Base-by-base conservation (phyloP, 2,329 filamentous ascomycete genomes). In the Blumeriella jaapii region DNA sequence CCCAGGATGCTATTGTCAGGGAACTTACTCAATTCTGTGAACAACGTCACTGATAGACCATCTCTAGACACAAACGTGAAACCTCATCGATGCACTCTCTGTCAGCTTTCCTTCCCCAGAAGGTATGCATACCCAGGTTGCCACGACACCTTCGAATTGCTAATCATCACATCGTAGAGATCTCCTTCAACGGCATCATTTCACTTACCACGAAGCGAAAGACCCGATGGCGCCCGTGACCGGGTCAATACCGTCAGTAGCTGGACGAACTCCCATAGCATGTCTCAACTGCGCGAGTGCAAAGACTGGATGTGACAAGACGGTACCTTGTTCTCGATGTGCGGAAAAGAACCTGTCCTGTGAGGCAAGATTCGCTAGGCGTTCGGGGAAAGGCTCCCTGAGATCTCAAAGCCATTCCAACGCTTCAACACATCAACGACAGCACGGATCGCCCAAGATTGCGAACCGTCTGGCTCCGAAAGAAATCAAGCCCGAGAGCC, bases 1-100 rank as follows among this genome's bases (percentile, higher is more conserved):
- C 11, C 7, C 25, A n/a, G n/a, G n/a, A n/a, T n/a, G n/a, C n/a
- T 12, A 7, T 15, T n/a, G 4, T 19, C 16, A 4, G n/a, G n/a
- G n/a, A n/a, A n/a, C n/a, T n/a, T n/a, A n/a, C n/a, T n/a, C n/a
- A n/a, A n/a, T n/a, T n/a, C n/a, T n/a, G n/a, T n/a, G n/a, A n/a
- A n/a, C n/a, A n/a, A n/a, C n/a, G 14, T 27, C 12, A 29, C 32
- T 34, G 5, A 34, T 10, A 29, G 6, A 7, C 10, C 26, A 27
- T 27, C 9, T 22, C 22, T 39, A 71, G 68, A 71, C 40, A 71
- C 68, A 39, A 67, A 70, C 46, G 65, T 71, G 26, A 71, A 71
- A 49, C 67, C 67, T 8, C 61, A 69, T 45, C 59, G 62, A 24
- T 71, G 68, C 44, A 57, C 55, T 35, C 55, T 58, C 22, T 71